Evolutionary conservation across 495 filamentous ascomycete genomes (phyloP), one percentile per base, ranked within the genome.

Genomic region (Aspergillus bridgeri): DNA sequence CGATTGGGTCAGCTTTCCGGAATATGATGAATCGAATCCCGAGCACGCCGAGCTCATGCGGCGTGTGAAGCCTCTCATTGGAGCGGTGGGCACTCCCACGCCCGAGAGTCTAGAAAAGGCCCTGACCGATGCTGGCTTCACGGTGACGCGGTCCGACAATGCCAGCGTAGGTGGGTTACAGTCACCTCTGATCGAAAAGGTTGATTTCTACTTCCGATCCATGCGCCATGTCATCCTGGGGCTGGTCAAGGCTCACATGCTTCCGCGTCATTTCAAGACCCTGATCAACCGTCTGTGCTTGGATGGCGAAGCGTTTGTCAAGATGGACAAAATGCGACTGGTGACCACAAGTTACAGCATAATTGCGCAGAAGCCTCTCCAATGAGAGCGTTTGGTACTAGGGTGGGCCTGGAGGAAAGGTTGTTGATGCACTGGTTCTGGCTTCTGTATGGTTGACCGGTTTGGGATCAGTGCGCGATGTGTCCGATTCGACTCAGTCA

Each of bases 81-180:
- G 83, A 33, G 83, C 83, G 38, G 83, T 86, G 17, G 83, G 83
- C 29, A 86, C 83, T 15, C 83, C 83, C 33, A 86, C 83, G 23
- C 81, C 81, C 22, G 66, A 72, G 27, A 77, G 65, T 42, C 68
- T 86, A 23, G 81, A 83, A 66, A 66, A 65, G 54, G 81, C 77
- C 17, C 73, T 85, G 7, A 70, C 68, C 42, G 69, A 74, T 5
- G 78, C 83, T 21, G 83, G 83, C 0, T 86, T 86, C 65, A 64
- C 63, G 17, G 76, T 85, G 27, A 60, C 80, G 19, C 72, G 66
- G 38, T 83, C 81, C 15, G 79, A 83, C 47, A 85, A 84, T 55
- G 81, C 83, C 24, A 83, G 81, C 58, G 75, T 82, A 59, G 80
- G 77, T 61, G 83, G 80, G 20, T 60, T 85, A 42, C 83, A 85